A percentile compares a stretch with the other conserved stretches of the same genome.
Conservation (phyloP, 495 filamentous ascomycete genomes). For the Lasiosphaeria ovina region DNA sequence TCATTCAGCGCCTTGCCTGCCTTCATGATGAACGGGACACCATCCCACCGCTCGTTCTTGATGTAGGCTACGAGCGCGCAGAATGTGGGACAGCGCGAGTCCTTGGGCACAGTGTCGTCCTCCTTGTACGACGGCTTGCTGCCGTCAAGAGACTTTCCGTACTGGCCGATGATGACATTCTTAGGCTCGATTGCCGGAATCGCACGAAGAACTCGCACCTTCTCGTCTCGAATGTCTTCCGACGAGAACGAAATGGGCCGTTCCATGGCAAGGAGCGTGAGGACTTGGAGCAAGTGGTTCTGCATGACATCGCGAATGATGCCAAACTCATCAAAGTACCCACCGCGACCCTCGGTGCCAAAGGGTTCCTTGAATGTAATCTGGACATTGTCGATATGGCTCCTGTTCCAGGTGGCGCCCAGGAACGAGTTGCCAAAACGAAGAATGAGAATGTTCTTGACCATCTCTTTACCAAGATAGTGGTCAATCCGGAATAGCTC, state of each 20-base stretch:
- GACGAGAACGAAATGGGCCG: constrained; percentile 96
- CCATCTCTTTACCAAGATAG: constrained; percentile 99
- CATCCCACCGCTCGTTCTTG: constrained; percentile 99
- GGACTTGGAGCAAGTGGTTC: constrained; percentile 92
- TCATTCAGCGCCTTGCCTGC: constrained; percentile 98
- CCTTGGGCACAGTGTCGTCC: constrained; percentile 96
- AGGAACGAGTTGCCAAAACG: constrained; percentile 99
- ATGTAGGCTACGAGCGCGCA: constrained; percentile 95
- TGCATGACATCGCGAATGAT: constrained; percentile 99
- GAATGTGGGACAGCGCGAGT: constrained; percentile 96
- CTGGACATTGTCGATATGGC: constrained; percentile 98
- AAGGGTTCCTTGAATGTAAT: constrained; percentile 99
- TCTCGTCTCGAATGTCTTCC: constrained; percentile 98
- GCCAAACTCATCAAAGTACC: constrained; percentile 99
- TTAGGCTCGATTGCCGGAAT: constrained; percentile 97
- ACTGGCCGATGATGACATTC: constrained; percentile 99
- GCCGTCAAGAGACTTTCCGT: constrained; percentile 93
- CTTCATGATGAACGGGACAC: constrained; percentile 99
- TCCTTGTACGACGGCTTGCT: constrained; percentile 98
- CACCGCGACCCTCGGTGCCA: constrained; percentile 97
- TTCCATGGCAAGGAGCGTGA: constrained; percentile 98
- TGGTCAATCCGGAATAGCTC: constrained; percentile 99
- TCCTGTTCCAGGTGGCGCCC: constrained; percentile 97
- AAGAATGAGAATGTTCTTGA: constrained; percentile 98
- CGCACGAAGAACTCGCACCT: constrained; percentile 90